Conservation (phyloP, 2,329 filamentous ascomycete species). For the Aspergillus quadricinctus region DNA sequence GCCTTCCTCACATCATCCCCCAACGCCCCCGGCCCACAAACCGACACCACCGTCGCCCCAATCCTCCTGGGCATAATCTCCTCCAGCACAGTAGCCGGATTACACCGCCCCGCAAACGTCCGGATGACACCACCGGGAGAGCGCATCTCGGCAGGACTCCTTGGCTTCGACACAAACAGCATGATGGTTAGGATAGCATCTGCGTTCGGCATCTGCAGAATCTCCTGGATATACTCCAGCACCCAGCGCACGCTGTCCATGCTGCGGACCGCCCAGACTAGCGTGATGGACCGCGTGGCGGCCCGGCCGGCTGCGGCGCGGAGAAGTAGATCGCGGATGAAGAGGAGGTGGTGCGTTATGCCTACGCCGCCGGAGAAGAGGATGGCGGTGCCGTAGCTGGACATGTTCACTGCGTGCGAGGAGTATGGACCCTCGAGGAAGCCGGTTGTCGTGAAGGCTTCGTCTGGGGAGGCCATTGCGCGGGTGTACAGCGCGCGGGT, state of each 20-base stretch:
- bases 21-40: not conserved
- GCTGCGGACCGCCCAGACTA: conserved; percentile 60
- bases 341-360: conserved; percentile 62
- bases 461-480: conserved; percentile 46
- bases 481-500: conserved; percentile 58
- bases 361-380: conserved; percentile 64
- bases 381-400: conserved; percentile 59
- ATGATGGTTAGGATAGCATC: not conserved
- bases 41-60: not conserved
- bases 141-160: not conserved
- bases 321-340: conserved; percentile 55
- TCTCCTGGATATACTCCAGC: conserved; percentile 62
- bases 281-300: conserved; percentile 55
- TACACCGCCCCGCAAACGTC: not conserved
- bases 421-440: conserved; percentile 62
- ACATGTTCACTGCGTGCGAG: conserved; percentile 53
- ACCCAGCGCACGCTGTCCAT: conserved; percentile 61
- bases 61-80: not conserved
- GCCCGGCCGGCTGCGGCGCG: conserved; percentile 50
- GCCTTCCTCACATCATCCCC: not conserved
- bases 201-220: conserved; percentile 35
- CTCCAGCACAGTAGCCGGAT: not conserved
- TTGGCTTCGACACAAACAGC: not conserved
- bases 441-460: conserved; percentile 50
- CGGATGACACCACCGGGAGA: not conserved